Percentiles rank a stretch among this genome's conserved stretches.
Conservation (phyloP, 306 rosid genomes). For the Citrullus amarus region DNA sequence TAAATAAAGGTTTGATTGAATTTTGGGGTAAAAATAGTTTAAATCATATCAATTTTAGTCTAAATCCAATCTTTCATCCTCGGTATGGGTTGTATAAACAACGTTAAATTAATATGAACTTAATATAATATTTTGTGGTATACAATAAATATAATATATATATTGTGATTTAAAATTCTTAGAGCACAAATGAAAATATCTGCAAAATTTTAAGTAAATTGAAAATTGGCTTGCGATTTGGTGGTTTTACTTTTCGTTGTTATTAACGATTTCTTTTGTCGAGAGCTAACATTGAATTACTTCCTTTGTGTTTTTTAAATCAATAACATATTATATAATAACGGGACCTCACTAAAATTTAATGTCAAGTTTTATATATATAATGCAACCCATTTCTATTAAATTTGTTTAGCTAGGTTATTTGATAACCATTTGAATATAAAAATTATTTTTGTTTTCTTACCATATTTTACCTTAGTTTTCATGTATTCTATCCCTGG, state of each 20-base stretch:
- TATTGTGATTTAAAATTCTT: background rate
- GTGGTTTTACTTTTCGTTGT: background rate
- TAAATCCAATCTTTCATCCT: no score
- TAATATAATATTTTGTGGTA: background rate
- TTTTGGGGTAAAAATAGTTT: background rate
- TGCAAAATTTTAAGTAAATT: background rate
- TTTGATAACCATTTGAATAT: no score
- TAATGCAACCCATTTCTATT: no score
- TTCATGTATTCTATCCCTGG: no score
- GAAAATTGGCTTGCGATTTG: background rate
- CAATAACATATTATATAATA: background rate
- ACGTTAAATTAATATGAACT: background rate
- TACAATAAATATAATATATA: no score
- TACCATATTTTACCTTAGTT: no score
- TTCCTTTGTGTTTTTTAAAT: background rate
- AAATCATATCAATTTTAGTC: background rate
- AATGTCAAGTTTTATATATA: background rate
- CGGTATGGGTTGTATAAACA: background rate
- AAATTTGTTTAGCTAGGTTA: no score
- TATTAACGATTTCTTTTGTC: background rate
- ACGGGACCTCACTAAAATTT: background rate
- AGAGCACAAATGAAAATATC: background rate
- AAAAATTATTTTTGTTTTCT: no score
- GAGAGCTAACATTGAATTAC: background rate
- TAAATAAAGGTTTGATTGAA: background rate